phyloP scores from a whole-genome alignment of 257 asterid genomes.

The Gynochthodes officinalis region DNA sequence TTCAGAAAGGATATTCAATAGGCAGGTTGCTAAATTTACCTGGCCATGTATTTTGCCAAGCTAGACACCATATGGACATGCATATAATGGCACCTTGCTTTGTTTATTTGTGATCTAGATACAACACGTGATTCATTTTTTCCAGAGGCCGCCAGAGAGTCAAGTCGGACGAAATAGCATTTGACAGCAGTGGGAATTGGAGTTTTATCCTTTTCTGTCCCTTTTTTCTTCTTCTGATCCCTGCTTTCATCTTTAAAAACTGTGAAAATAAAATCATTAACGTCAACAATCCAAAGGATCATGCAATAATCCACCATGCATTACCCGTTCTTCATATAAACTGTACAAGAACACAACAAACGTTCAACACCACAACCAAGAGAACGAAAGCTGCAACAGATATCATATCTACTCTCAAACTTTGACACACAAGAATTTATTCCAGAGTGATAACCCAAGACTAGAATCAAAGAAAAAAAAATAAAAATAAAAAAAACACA shows the following conservation, averaged over 20 bases:
- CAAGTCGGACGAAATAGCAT: conserved; percentile 59
- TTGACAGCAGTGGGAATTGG: conserved; percentile 26
- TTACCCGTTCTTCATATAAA: neutral
- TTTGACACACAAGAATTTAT: no score
- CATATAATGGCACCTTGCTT: conserved; percentile 73
- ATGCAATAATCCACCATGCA: neutral
- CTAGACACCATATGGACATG: conserved; percentile 63
- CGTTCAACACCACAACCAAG: neutral
- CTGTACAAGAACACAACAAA: neutral
- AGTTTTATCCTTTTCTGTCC: conserved; percentile 23
- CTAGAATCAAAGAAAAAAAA: no score
- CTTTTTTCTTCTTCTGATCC: conserved; percentile 42
- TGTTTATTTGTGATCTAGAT: conserved; percentile 32
- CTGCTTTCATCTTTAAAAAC: conserved; percentile 69
- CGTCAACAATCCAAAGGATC: neutral
- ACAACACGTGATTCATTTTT: conserved; percentile 27
- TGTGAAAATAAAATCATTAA: conserved; percentile 23
- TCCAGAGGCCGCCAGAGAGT: conserved; percentile 30
- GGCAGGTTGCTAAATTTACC: conserved; percentile 36
- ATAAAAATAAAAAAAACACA: no score
- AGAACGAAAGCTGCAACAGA: neutral
- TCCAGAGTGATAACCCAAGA: no score
- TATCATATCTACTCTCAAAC: no score
- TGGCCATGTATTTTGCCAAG: conserved; percentile 79
- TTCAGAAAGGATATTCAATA: neutral